Evolutionary conservation across 768 basidiomycete genomes (phyloP).

Genomic region (Pleurotus cornucopiae): DNA sequence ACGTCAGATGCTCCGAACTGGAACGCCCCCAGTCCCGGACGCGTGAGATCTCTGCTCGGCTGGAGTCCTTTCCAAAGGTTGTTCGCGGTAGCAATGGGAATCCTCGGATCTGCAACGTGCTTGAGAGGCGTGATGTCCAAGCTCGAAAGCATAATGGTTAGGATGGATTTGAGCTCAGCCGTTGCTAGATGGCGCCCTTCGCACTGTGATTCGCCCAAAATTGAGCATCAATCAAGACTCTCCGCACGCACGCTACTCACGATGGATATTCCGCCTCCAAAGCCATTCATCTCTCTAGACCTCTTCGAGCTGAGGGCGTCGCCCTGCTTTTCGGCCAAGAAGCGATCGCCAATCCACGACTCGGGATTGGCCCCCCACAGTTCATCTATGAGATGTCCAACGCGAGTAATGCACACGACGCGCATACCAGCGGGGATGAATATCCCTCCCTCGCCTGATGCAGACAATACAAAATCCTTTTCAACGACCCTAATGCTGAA

Average conservation of each 20-base stretch:
- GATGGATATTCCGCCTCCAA: conserved; percentile 3
- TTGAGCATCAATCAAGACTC: background rate
- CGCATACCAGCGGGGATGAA: background rate
- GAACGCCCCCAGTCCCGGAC: conserved; percentile 6
- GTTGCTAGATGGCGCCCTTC: conserved; percentile 9
- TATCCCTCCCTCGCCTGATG: background rate
- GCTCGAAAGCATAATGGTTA: background rate
- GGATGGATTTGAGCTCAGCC: conserved; percentile 3
- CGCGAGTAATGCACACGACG: background rate
- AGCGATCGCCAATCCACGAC: conserved; percentile 4
- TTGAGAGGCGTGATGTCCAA: conserved; percentile 6
- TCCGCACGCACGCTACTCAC: background rate
- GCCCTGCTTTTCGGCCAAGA: background rate
- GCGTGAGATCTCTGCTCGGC: background rate
- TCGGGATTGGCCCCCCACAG: conserved; percentile 1
- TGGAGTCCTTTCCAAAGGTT: background rate
- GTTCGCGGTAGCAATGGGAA: background rate
- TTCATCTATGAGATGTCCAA: background rate
- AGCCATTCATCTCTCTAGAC: conserved; percentile 7
- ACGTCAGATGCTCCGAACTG: conserved; percentile 5
- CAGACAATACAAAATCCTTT: conserved; percentile 1
- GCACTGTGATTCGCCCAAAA: background rate
- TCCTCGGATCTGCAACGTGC: background rate
- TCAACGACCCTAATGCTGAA: conserved; percentile 7
- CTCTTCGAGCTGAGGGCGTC: background rate